Evolutionary conservation across 73 alveolate genomes (phyloP), one percentile per base, ranked within the genome.

Genomic region (Paramecium octaurelia): DNA sequence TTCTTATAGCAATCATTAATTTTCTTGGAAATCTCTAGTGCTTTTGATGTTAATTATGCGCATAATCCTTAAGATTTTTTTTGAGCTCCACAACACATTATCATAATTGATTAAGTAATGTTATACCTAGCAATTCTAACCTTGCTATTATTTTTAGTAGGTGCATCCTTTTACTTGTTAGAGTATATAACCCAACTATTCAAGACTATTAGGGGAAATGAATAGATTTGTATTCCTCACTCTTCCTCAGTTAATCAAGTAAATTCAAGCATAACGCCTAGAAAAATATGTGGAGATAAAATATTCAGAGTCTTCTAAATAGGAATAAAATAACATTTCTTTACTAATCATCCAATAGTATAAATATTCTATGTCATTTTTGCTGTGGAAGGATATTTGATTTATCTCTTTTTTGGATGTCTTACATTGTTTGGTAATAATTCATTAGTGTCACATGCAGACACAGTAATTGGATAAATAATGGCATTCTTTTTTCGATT

Each of bases 161-260:
- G 94, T 21, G 83, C 94, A 69, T 71, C 70, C n/a, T 5, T 89
- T 9, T 89, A 89, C 50, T 46, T 89, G 27, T 46, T 89, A 64
- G 40, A 71, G 44, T 89, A 92, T 73, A 92, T 83, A 1, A 92
- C 94, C 94, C 6, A 89, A 89, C 50, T 69, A 92, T 20, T 38
- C 46, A 58, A 92, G 94, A 9, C 9, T 89, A 0, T 59, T 89
- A 44, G 94, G 94, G 8, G 46, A 11, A 6, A n/a, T 83, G 20
- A 77, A 89, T 89, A 69, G 94, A 89, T 89, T 89, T 71, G 91
- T 89, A n/a, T 89, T 70, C n/a, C 21, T 46, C n/a, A 40, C 50
- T 4, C 23, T 89, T 20, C 94, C 94, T 3, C n/a, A 31, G 4
- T 18, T 23, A 9, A 24, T 70, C 10, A 89, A 42, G 94, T 89